phyloP scores from a whole-genome alignment of 1,139 yeast genomes.

The Pichia sp. region DNA sequence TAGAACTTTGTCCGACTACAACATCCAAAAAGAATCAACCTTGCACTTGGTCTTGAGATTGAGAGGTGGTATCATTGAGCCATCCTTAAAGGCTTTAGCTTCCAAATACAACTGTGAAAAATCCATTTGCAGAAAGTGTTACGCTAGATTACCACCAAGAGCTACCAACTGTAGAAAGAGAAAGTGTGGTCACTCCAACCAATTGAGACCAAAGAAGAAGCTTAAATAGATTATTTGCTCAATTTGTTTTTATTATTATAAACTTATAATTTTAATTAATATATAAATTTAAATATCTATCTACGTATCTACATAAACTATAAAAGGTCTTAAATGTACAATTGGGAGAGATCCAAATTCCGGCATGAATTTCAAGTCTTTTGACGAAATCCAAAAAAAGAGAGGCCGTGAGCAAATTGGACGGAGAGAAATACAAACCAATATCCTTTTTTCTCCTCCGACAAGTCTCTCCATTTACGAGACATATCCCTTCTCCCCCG shows the following conservation, averaged over 20 bases:
- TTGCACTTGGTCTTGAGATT: slow-evolving; percentile 83
- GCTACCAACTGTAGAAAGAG: slow-evolving; percentile 99
- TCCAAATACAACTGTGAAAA: slow-evolving; percentile 99
- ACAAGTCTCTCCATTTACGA: background rate
- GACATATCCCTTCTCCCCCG: background rate
- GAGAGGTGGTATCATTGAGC: slow-evolving; percentile 98
- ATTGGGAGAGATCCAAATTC: background rate
- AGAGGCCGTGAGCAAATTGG: background rate
- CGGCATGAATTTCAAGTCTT: background rate
- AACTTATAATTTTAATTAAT: slow-evolving; percentile 2
- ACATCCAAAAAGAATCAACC: slow-evolving; percentile 92
- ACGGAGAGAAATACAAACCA: background rate
- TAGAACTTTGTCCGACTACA: slow-evolving; percentile 89
- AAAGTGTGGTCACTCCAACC: slow-evolving; percentile 99
- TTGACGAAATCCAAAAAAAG: background rate
- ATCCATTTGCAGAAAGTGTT: slow-evolving; percentile 98
- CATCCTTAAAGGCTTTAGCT: slow-evolving; percentile 98
- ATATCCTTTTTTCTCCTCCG: background rate
- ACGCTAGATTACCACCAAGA: slow-evolving; percentile 99
- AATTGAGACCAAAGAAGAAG: slow-evolving; percentile 99
- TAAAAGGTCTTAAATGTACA: background rate
- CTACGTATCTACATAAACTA: background rate
- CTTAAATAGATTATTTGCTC: slow-evolving; percentile 64
- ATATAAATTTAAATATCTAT: slow-evolving; percentile 7
- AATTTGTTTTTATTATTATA: slow-evolving; percentile 9